Evolutionary conservation across 805 yeast species (phyloP).

Genomic region (Candida easanensis): DNA sequence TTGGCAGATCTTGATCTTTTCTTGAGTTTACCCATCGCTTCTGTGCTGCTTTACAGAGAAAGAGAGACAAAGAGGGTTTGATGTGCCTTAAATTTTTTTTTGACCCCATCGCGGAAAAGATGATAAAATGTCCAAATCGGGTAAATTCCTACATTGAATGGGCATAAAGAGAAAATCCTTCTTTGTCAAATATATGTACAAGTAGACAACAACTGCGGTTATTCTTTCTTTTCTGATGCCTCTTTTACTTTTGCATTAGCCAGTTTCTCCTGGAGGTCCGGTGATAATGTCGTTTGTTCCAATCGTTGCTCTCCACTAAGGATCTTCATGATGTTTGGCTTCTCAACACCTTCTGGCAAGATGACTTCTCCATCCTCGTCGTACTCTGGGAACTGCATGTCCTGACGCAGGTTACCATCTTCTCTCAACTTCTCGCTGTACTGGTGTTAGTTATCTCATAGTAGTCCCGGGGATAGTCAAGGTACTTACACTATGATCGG

Average conservation of each 20-base stretch:
- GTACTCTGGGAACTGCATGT: slow-evolving; percentile 53
- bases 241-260: not conserved
- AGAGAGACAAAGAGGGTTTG: not conserved
- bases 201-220: too few species aligned
- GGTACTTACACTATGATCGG: slow-evolving; percentile 65
- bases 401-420: slow-evolving; percentile 63
- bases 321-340: slow-evolving; percentile 13
- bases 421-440: slow-evolving; percentile 56
- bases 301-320: slow-evolving; percentile 11
- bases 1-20: slow-evolving; percentile 55
- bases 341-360: slow-evolving; percentile 23
- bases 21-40: slow-evolving; percentile 70
- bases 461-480: too few species aligned
- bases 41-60: not conserved
- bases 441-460: slow-evolving; percentile 14
- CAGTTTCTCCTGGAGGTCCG: slow-evolving; percentile 8
- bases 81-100: not conserved
- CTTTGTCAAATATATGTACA: not conserved
- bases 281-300: slow-evolving; percentile 13
- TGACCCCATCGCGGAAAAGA: not conserved
- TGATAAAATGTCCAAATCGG: not conserved
- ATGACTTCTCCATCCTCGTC: slow-evolving; percentile 41
- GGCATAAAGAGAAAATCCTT: not conserved
- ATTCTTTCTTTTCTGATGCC: not conserved
- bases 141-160: not conserved